Conservation (phyloP, 2,329 filamentous ascomycete genomes). For the Fusarium dimerum region DNA sequence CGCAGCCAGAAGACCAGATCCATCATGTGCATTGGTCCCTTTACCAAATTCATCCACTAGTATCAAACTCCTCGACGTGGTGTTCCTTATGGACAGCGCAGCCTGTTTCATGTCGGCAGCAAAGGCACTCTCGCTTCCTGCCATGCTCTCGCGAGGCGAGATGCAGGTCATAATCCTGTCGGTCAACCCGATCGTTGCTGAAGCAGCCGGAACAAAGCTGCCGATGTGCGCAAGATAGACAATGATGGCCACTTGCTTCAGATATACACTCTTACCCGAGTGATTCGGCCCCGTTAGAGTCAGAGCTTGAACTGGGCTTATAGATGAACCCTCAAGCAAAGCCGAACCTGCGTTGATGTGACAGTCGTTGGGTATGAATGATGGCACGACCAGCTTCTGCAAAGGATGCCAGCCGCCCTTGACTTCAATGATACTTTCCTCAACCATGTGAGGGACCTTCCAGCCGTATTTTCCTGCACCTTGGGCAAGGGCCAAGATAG, state of each 20-base stretch:
- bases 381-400: slow-evolving; percentile 79
- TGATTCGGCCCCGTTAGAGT: slow-evolving; percentile 93
- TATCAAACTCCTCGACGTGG: slow-evolving; percentile 75
- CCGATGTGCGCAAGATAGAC: slow-evolving; percentile 92
- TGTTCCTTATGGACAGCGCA: slow-evolving; percentile 71
- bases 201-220: slow-evolving; percentile 82
- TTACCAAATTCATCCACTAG: slow-evolving; percentile 92
- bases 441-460: slow-evolving; percentile 67
- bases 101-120: slow-evolving; percentile 85
- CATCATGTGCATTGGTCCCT: slow-evolving; percentile 60
- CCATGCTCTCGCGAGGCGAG: slow-evolving; percentile 67
- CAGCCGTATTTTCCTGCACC: slow-evolving; percentile 77
- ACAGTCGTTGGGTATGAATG: slow-evolving; percentile 83
- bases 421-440: slow-evolving; percentile 71
- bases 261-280: slow-evolving; percentile 93
- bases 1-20: slow-evolving; percentile 59
- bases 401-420: slow-evolving; percentile 80
- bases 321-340: background rate
- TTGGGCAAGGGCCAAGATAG: slow-evolving; percentile 75
- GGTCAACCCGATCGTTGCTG: slow-evolving; percentile 78
- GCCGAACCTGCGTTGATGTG: slow-evolving; percentile 63
- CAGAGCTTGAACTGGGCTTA: slow-evolving; percentile 57
- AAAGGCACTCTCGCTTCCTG: slow-evolving; percentile 62
- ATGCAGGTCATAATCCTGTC: slow-evolving; percentile 91
- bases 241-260: slow-evolving; percentile 90